Conservation (phyloP, 768 basidiomycete genomes). For the Pulveroboletus sp. region DNA sequence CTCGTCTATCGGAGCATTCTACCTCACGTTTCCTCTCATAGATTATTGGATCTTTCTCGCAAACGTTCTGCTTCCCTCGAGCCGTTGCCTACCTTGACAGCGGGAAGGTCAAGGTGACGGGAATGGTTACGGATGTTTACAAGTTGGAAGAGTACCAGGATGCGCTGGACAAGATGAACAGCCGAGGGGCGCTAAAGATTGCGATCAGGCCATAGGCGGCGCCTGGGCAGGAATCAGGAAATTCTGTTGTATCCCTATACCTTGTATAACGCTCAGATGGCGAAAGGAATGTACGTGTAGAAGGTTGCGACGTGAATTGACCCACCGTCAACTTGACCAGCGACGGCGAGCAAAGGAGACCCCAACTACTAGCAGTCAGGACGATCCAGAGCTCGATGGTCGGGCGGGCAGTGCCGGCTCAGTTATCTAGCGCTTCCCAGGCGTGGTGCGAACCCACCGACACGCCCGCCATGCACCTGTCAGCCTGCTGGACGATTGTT, state of each 20-base stretch:
- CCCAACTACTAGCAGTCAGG: no score
- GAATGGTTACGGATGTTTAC: conserved; percentile 72
- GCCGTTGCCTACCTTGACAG: conserved; percentile 86
- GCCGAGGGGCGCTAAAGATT: conserved; percentile 57
- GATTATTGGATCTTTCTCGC: conserved; percentile 91
- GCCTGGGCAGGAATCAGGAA: neutral
- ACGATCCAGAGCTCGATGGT: no score
- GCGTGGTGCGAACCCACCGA: no score
- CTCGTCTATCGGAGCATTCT: neutral
- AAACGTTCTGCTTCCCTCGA: conserved; percentile 85
- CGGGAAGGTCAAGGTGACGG: conserved; percentile 76
- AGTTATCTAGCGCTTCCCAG: conserved; percentile 3
- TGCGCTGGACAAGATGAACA: conserved; percentile 70
- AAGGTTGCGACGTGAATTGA: neutral
- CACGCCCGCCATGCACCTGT: neutral
- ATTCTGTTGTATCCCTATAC: conserved; percentile 20
- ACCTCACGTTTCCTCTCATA: conserved; percentile 23
- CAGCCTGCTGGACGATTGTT: neutral
- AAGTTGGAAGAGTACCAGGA: conserved; percentile 65
- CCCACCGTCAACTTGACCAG: neutral
- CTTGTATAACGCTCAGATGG: conserved; percentile 4
- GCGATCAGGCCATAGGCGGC: conserved; percentile 47
- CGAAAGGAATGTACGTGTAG: neutral
- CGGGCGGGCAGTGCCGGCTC: neutral
- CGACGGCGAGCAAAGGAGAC: no score